These are phyloP conservation scores for Ogataea trehalophila DNA, from an alignment of 805 yeast genomes.

Conservation along the genomic window DNA sequence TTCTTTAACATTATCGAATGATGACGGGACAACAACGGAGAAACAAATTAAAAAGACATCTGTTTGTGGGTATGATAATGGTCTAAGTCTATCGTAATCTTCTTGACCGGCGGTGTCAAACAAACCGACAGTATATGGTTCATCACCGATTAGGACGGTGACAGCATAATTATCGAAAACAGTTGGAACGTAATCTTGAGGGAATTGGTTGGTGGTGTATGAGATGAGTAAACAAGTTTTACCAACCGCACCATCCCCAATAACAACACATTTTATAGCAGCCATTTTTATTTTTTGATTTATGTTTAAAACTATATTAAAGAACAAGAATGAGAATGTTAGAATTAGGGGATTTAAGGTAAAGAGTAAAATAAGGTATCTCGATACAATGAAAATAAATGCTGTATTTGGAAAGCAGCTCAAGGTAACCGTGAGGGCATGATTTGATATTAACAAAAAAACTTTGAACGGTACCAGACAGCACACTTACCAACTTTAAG, in stretches of 20 bases:
- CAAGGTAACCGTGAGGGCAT: too few species aligned
- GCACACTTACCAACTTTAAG: too few species aligned
- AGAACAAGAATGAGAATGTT: background rate
- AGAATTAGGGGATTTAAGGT: background rate
- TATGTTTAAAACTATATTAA: background rate
- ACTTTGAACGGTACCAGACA: too few species aligned
- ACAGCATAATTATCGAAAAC: constrained; percentile 95
- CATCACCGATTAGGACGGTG: constrained; percentile 95
- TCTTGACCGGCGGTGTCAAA: constrained; percentile 99
- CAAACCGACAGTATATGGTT: constrained; percentile 94
- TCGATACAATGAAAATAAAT: too few species aligned
- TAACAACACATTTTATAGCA: constrained; percentile 91
- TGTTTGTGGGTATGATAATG: constrained; percentile 93
- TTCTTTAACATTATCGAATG: constrained; percentile 95
- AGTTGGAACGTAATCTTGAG: constrained; percentile 98
- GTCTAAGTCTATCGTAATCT: constrained; percentile 96
- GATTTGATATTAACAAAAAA: too few species aligned
- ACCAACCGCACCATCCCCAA: constrained; percentile 99
- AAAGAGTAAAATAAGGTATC: too few species aligned
- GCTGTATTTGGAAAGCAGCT: too few species aligned
- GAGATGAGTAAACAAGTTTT: constrained; percentile 94
- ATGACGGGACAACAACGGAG: constrained; percentile 94
- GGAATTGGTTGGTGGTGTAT: constrained; percentile 94
- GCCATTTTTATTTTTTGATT: constrained; percentile 33
- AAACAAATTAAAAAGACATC: constrained; percentile 96